phyloP scores from a whole-genome alignment of 495 filamentous ascomycete genomes.

The Endocarpon pusillum region DNA sequence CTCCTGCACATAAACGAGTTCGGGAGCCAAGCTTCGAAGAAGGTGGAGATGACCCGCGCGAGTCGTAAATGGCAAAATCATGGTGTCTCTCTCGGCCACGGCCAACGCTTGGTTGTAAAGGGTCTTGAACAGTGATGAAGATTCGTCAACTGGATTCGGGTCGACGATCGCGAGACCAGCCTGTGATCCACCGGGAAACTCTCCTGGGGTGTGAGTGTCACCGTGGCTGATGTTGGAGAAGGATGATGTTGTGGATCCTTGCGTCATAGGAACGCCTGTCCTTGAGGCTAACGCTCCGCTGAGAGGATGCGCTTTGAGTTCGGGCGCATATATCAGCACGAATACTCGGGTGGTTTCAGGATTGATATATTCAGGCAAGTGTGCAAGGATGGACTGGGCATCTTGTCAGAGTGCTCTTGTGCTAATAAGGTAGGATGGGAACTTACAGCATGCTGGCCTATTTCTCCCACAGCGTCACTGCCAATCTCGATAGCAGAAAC shows the following conservation, averaged over 20 bases:
- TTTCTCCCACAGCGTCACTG: background rate
- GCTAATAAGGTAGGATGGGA: conserved; percentile 8
- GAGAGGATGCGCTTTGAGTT: conserved; percentile 44
- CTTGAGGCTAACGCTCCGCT: conserved; percentile 26
- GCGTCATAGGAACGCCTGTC: conserved; percentile 25
- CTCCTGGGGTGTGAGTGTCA: conserved; percentile 50
- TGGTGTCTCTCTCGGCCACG: conserved; percentile 64
- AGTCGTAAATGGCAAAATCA: conserved; percentile 78
- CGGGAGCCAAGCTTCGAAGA: conserved; percentile 63
- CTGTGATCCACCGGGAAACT: conserved; percentile 40
- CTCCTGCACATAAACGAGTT: conserved; percentile 72
- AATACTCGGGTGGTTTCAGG: conserved; percentile 54
- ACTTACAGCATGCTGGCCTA: conserved; percentile 60
- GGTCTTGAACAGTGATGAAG: conserved; percentile 46
- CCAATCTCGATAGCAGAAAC: conserved; percentile 42
- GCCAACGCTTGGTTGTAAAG: conserved; percentile 57
- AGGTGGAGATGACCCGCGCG: conserved; percentile 62
- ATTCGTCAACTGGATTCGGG: conserved; percentile 20
- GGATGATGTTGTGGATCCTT: conserved; percentile 59
- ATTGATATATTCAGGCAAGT: conserved; percentile 61
- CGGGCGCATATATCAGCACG: conserved; percentile 73
- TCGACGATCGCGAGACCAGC: conserved; percentile 31
- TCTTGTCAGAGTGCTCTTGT: conserved; percentile 5
- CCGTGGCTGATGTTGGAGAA: conserved; percentile 75
- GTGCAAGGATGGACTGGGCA: conserved; percentile 67